Evolutionary conservation across 257 asterid species (phyloP), one percentile per base, ranked within the genome.

Genomic region (Nicotiana tabacum): DNA sequence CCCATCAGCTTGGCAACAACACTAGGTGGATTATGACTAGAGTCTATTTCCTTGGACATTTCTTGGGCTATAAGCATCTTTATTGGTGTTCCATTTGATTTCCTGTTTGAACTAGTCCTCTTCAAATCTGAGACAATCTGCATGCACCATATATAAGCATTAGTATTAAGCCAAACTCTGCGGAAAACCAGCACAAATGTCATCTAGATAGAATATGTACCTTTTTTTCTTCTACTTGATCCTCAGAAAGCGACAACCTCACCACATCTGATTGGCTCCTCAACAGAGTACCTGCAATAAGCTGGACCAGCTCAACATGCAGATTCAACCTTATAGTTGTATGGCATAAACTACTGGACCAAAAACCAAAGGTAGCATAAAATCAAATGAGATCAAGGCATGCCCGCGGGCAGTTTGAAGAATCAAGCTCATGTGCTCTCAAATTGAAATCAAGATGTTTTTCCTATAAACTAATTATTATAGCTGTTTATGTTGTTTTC

Each of bases 201-300:
- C 83, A 83, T 78, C 74, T 51, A 77, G 85, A 53, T 61, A 85
- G 85, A 78, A 66, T 16, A 83, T 67, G 64, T 89, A 94, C 99
- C 95, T 70, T 87, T 90, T 90, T 88, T n/a, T 92, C 95, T 87
- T 90, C 95, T 65, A 87, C 83, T 81, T 74, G 94, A 84, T 89
- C 90, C 84, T 82, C 83, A 55, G 87, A 87, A 7, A 92, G 92
- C 76, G 90, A 86, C 89, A 80, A 87, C 78, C 91, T 88, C 77
- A 96, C 83, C 82, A 88, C 89, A 88, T 93, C 97, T 39, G 97
- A 90, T 84, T 87, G 91, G 89, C 93, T 90, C 88, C 97, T 96
- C 30, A 95, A 89, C 57, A 94, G 93, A 62, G 93, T 89, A 87
- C 93, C 99, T 94, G 86, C 58, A 81, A 82, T 67, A 32, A 60